Base-by-base conservation (phyloP, 129 eudicot species). In the Oenanthe sinensis region DNA sequence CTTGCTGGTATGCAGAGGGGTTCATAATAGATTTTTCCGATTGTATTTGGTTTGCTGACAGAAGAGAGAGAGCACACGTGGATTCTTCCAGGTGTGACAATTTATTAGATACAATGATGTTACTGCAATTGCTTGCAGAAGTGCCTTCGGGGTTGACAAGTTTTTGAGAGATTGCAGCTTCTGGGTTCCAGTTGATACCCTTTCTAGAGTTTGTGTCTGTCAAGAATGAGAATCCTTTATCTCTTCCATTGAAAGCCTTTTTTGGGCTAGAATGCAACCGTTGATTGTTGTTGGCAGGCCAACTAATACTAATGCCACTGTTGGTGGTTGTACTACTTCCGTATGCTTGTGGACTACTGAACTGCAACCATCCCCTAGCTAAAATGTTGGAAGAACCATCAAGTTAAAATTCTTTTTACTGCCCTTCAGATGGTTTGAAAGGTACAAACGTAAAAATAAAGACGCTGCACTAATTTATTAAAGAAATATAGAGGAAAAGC, bases 21-120 rank as follows among this genome's bases (percentile, higher is more conserved):
- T 37, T 65, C 60, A 26, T 40, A 16, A 71, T 28, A 11, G 52
- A 60, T 47, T 30, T 52, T 10, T 15, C 2, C 11, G 65, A 14
- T 68, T 47, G 76, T 47, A 19, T 47, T 45, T 15, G 67, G 43
- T 36, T 30, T 28, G 81, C 26, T 78, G 81, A 78, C 81, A 78
- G 81, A 78, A 78, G 81, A 78, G 81, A 78, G 81, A 47, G 81
- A 78, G 81, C 81, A 78, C 81, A 40, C 39, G 71, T 68, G 76
- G 81, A 68, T 28, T 78, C 47, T 8, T 67, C 75, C 74, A 62
- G 44, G 55, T 46, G 67, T 68, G 63, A 47, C 55, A 68, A 78
- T 63, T 45, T 36, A 67, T 78, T 24, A 40, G 74, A 45, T 68
- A 12, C 48, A 28, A 67, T 33, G 24, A 55, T 24, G 71, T 42